phyloP scores from a whole-genome alignment of 495 filamentous ascomycete genomes.

The Elaphomyces granulatus region DNA sequence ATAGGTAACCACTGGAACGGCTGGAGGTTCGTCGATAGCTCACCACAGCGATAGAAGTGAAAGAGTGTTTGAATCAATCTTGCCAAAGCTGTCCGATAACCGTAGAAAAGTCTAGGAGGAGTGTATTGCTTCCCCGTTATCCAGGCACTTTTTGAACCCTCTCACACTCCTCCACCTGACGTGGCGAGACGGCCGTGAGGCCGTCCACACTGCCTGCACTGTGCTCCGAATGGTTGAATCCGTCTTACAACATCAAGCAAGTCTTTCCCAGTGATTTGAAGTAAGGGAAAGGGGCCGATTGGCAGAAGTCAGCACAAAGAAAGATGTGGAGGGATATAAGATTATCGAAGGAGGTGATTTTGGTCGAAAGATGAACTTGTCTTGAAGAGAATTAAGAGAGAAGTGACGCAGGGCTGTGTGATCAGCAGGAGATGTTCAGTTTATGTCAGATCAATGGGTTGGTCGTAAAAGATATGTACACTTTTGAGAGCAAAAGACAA shows the following conservation, averaged over 20 bases:
- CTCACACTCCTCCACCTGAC: conserved; percentile 21
- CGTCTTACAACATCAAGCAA: too few species aligned
- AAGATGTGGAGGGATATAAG: conserved; percentile 12
- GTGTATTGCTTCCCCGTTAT: not conserved
- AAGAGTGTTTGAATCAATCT: conserved; percentile 2
- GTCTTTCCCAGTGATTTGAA: not conserved
- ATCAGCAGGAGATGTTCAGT: too few species aligned
- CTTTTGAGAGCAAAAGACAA: too few species aligned
- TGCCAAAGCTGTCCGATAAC: not conserved
- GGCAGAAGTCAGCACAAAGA: conserved; percentile 4
- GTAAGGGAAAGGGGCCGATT: not conserved
- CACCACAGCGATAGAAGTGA: conserved; percentile 7
- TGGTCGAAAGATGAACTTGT: too few species aligned
- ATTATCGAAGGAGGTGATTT: too few species aligned
- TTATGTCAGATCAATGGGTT: too few species aligned
- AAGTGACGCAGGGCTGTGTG: too few species aligned
- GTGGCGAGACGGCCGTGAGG: conserved; percentile 33
- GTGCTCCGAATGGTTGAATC: too few species aligned
- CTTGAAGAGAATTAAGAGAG: too few species aligned
- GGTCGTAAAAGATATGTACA: too few species aligned
- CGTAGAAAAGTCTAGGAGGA: conserved; percentile 2
- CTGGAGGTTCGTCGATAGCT: too few species aligned
- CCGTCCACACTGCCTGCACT: conserved; percentile 30
- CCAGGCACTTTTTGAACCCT: not conserved
- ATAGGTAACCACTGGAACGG: conserved; percentile 25